A percentile compares a stretch with the other conserved stretches of the same genome.
These are phyloP conservation scores for Paramarasmius palmivorus DNA, from an alignment of 1,284 basidiomycete species.

Conservation along the genomic window DNA sequence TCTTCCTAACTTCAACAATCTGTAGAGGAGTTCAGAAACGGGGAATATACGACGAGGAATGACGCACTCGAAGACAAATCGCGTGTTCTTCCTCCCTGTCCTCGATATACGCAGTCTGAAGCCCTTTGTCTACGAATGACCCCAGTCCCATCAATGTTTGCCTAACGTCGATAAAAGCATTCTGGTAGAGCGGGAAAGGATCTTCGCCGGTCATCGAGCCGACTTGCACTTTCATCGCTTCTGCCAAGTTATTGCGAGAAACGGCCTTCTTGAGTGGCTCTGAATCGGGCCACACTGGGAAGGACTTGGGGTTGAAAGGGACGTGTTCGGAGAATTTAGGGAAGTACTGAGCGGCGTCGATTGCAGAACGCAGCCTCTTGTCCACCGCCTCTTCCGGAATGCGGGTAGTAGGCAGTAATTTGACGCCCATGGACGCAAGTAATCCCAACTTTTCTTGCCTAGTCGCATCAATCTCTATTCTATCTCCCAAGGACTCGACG, in stretches of 20 bases:
- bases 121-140: no score
- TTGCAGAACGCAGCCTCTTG: slow-evolving; percentile 8
- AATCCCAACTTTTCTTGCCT: slow-evolving; percentile 8
- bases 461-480: slow-evolving; percentile 3
- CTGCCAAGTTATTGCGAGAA: not conserved
- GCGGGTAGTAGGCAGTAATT: slow-evolving; percentile 8
- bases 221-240: not conserved
- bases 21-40: not conserved
- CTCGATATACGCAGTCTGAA: not conserved
- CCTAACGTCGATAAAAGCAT: not conserved
- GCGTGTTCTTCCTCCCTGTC: not conserved
- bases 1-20: not conserved
- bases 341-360: slow-evolving; percentile 11
- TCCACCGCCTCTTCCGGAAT: slow-evolving; percentile 10
- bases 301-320: not conserved
- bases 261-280: not conserved
- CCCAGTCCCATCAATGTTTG: no score
- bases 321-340: not conserved
- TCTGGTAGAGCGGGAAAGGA: not conserved
- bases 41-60: not conserved
- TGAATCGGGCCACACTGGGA: not conserved
- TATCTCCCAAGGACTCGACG: not conserved
- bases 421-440: slow-evolving; percentile 9
- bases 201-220: not conserved
- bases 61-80: not conserved